phyloP scores from a whole-genome alignment of 1,139 yeast genomes.

The Yamadazyma mexicana region DNA sequence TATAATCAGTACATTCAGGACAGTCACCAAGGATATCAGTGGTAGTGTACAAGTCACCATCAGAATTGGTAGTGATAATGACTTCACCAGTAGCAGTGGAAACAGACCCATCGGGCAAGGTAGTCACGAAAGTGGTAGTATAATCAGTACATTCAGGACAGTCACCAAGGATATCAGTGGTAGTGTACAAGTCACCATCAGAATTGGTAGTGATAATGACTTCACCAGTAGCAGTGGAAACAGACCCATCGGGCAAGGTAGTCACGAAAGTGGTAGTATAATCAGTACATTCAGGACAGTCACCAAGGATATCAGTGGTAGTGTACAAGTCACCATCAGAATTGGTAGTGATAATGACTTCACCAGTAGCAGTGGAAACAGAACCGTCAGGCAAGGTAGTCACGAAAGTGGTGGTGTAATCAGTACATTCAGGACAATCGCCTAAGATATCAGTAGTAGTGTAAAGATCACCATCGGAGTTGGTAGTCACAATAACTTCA shows the following conservation, averaged over 20 bases:
- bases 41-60: too few species aligned
- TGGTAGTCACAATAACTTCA: constrained; percentile 13
- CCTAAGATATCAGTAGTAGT: constrained; percentile 11
- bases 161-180: constrained; percentile 8
- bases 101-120: too few species aligned
- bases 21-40: too few species aligned
- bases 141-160: constrained; percentile 7
- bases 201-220: constrained; percentile 11
- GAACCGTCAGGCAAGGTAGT: constrained; percentile 9
- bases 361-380: constrained; percentile 4
- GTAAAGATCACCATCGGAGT: constrained; percentile 10
- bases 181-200: constrained; percentile 14
- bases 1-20: too few species aligned
- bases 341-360: constrained; percentile 10
- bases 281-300: constrained; percentile 12
- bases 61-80: too few species aligned
- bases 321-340: constrained; percentile 12
- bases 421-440: constrained; percentile 14
- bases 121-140: too few species aligned
- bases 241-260: constrained; percentile 12
- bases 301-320: constrained; percentile 12
- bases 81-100: too few species aligned
- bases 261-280: constrained; percentile 6
- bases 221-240: constrained; percentile 11
- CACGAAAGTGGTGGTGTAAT: constrained; percentile 9